Percentiles rank a stretch among this genome's conserved stretches.
Evolutionary conservation across 2,329 filamentous ascomycete genomes (phyloP).

Genomic region (Chlorencoelia australis): DNA sequence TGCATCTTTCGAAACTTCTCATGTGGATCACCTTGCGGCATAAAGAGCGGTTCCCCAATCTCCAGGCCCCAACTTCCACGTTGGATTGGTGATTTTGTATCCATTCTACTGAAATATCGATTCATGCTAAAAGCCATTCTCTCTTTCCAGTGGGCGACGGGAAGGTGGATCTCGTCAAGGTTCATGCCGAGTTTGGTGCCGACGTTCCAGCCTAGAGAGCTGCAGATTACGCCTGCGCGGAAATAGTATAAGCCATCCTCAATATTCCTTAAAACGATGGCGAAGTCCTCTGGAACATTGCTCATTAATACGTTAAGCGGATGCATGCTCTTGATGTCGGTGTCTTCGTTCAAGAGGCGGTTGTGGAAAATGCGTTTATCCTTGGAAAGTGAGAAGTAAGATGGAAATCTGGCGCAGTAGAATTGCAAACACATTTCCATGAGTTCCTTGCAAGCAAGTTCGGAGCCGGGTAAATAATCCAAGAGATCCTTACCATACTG

Average conservation of each 20-base stretch:
- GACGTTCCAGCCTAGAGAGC: constrained; percentile 70
- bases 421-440: constrained; percentile 84
- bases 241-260: constrained; percentile 63
- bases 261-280: constrained; percentile 61
- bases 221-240: constrained; percentile 69
- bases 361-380: constrained; percentile 55
- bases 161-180: constrained; percentile 60
- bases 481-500: constrained; percentile 56
- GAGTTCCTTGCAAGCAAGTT: constrained; percentile 72
- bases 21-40: constrained; percentile 58
- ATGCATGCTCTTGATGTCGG: constrained; percentile 49
- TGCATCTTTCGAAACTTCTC: constrained; percentile 50
- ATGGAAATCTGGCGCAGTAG: constrained; percentile 66
- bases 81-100: constrained; percentile 66
- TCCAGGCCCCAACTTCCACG: constrained; percentile 79
- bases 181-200: constrained; percentile 61
- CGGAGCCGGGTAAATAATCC: constrained; percentile 60
- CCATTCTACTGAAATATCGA: constrained; percentile 69
- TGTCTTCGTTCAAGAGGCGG: constrained; percentile 50
- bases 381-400: constrained; percentile 53
- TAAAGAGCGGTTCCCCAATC: constrained; percentile 63
- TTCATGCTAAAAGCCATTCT: constrained; percentile 88
- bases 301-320: constrained; percentile 64
- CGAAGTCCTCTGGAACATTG: constrained; percentile 80
- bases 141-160: constrained; percentile 74